A percentile compares a stretch with the other conserved stretches of the same genome.
These are phyloP conservation scores for Penicillium rolfsii DNA, from an alignment of 2,329 filamentous ascomycete species.

Conservation along the genomic window DNA sequence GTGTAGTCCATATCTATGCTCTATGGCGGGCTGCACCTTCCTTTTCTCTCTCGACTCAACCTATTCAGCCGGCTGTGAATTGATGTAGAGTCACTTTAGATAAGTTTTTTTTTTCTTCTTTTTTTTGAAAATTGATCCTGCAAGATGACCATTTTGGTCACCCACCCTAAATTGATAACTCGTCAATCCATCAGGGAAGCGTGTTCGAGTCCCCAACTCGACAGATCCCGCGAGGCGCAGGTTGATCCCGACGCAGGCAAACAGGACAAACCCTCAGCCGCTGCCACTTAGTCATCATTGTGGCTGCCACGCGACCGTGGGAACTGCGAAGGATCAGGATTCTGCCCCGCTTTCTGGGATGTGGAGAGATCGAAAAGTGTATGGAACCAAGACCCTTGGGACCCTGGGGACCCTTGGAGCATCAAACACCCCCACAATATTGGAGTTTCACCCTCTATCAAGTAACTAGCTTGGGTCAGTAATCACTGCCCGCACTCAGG, in stretches of 20 bases:
- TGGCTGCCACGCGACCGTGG: too few species aligned
- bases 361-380: background rate
- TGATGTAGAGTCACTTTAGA: too few species aligned
- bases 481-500: background rate
- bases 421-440: background rate
- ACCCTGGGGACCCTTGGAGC: too few species aligned
- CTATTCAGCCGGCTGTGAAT: too few species aligned
- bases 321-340: too few species aligned
- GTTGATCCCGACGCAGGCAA: background rate
- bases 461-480: background rate
- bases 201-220: background rate
- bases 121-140: too few species aligned
- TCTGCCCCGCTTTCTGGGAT: background rate
- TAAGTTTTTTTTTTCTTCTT: too few species aligned
- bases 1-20: background rate
- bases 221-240: background rate
- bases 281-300: background rate
- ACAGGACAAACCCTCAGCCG: background rate
- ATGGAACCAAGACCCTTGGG: background rate
- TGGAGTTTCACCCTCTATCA: background rate
- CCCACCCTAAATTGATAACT: background rate
- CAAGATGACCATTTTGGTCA: too few species aligned
- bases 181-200: background rate
- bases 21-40: background rate
- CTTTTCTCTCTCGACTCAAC: background rate